A percentile compares a stretch with the other conserved stretches of the same genome.
Conservation (phyloP, 73 alveolate species). For the Tetrahymena borealis region DNA sequence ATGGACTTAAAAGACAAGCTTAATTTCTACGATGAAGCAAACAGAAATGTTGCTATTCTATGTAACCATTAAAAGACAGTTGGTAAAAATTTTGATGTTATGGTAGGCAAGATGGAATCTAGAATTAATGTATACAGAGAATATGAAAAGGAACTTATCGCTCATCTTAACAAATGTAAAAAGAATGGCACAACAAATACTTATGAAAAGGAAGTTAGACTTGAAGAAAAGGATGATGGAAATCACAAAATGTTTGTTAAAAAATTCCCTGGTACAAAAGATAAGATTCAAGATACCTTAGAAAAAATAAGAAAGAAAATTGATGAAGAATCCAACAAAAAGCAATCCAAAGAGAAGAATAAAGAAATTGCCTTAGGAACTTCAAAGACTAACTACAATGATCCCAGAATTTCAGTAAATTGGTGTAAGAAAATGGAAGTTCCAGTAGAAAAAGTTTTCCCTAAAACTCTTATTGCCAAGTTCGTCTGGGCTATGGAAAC, state of each 20-base stretch:
- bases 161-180: constrained; percentile 49
- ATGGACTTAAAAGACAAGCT: constrained; percentile 58
- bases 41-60: constrained; percentile 93
- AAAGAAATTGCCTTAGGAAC: constrained; percentile 97
- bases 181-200: constrained; percentile 53
- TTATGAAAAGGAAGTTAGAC: constrained; percentile 38
- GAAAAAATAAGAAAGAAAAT: constrained; percentile 53
- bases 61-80: constrained; percentile 97
- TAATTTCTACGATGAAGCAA: constrained; percentile 92
- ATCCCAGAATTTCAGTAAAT: constrained; percentile 92
- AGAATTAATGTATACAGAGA: constrained; percentile 58
- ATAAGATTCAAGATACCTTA: constrained; percentile 47
- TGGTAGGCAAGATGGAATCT: constrained; percentile 67
- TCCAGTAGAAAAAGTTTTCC: constrained; percentile 94
- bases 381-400: constrained; percentile 97
- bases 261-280: constrained; percentile 70
- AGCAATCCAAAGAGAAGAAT: constrained; percentile 66
- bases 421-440: constrained; percentile 93
- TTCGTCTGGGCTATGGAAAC: constrained; percentile 48
- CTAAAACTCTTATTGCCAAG: constrained; percentile 74
- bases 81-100: constrained; percentile 78
- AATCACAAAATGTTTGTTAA: constrained; percentile 41
- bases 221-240: constrained; percentile 49
- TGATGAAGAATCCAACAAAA: constrained; percentile 39
- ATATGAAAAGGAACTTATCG: constrained; percentile 58